phyloP scores from a whole-genome alignment of 805 yeast species.

The Kluyveromyces aestuarii region DNA sequence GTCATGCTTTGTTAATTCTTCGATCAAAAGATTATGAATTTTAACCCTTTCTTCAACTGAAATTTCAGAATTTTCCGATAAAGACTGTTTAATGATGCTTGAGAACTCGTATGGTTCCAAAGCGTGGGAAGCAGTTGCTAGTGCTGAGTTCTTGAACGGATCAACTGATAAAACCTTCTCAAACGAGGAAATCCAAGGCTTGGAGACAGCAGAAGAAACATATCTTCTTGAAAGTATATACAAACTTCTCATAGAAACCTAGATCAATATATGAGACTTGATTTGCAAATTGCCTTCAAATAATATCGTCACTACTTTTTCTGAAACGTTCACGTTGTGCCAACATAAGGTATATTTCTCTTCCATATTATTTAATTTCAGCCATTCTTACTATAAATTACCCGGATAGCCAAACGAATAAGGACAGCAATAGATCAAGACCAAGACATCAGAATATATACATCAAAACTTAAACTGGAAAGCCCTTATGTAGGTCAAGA shows the following conservation, averaged over 20 bases:
- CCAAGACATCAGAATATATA: no score
- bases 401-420: no score
- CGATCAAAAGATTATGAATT: slow-evolving; percentile 23
- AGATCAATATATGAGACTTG: neutral
- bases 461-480: no score
- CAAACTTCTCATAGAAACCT: neutral
- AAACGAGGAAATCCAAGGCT: slow-evolving; percentile 1
- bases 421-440: no score
- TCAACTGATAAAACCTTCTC: neutral
- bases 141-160: neutral
- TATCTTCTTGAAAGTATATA: neutral
- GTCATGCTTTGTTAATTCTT: slow-evolving; percentile 23
- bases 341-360: no score
- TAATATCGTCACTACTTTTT: no score
- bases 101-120: slow-evolving; percentile 20
- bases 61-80: slow-evolving; percentile 5
- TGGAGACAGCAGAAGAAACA: neutral
- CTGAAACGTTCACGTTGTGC: no score
- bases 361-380: no score
- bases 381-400: no score
- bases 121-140: neutral
- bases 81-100: slow-evolving; percentile 6
- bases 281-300: no score
- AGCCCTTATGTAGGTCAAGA: no score
- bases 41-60: slow-evolving; percentile 7